A percentile compares a stretch with the other conserved stretches of the same genome.
phyloP scores from a whole-genome alignment of 1,139 yeast species.

The Taphrina wiesneri region DNA sequence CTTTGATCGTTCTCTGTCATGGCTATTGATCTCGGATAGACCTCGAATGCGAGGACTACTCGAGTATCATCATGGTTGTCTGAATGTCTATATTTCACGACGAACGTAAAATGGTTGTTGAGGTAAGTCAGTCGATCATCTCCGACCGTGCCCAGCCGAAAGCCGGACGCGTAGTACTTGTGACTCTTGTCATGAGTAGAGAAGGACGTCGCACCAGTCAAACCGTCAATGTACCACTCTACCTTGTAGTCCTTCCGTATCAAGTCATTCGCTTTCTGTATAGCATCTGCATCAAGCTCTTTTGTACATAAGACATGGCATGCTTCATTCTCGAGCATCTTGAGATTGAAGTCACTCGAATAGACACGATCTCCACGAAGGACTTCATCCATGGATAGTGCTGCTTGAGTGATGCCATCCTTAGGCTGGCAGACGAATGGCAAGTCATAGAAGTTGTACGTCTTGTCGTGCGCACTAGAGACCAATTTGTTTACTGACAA shows the following conservation, averaged over 20 bases:
- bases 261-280: constrained; percentile 60
- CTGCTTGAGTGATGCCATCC: constrained; percentile 57
- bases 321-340: constrained; percentile 61
- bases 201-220: constrained; percentile 89
- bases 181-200: constrained; percentile 60
- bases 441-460: constrained; percentile 72
- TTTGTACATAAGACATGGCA: constrained; percentile 72
- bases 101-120: constrained; percentile 79
- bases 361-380: constrained; percentile 78
- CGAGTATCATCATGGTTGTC: constrained; percentile 48
- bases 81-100: constrained; percentile 70
- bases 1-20: constrained; percentile 18
- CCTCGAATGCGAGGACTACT: constrained; percentile 86
- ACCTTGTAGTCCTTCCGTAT: constrained; percentile 71
- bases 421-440: constrained; percentile 81
- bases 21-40: constrained; percentile 67
- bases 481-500: constrained; percentile 75
- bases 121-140: constrained; percentile 59
- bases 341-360: constrained; percentile 67
- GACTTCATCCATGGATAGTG: constrained; percentile 73
- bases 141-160: constrained; percentile 71
- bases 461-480: constrained; percentile 74
- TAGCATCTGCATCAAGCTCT: constrained; percentile 54
- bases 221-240: constrained; percentile 73
- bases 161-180: constrained; percentile 82